phyloP scores from a whole-genome alignment of 176 grass and related monocot species.

The Alloteropsis semialata region DNA sequence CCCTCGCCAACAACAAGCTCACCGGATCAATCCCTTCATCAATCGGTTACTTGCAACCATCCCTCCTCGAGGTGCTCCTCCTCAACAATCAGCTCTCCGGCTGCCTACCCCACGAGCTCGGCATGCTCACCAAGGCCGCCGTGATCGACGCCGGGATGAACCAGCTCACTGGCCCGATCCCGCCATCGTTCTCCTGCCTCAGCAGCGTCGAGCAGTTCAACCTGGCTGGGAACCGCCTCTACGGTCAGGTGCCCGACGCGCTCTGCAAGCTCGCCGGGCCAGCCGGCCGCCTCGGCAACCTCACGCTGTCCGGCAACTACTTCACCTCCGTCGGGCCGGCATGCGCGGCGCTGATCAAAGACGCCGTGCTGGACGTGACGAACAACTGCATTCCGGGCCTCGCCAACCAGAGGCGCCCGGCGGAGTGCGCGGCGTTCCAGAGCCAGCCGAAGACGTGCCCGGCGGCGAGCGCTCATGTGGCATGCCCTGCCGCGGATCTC shows the following conservation, averaged over 20 bases:
- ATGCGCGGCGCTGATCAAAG: constrained; percentile 41
- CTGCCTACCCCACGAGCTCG: constrained; percentile 65
- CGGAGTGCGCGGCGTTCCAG: constrained; percentile 63
- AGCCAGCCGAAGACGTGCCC: constrained; percentile 52
- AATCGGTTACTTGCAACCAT: neutral
- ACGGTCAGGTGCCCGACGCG: constrained; percentile 53
- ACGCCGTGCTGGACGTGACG: constrained; percentile 42
- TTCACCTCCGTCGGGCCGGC: constrained; percentile 53
- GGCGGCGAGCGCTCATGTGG: neutral
- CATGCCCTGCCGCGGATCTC: constrained; percentile 3
- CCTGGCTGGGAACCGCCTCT: constrained; percentile 36
- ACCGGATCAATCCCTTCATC: constrained; percentile 39
- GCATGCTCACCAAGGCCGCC: constrained; percentile 40
- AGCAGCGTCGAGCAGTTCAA: constrained; percentile 66
- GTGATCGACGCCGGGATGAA: constrained; percentile 76
- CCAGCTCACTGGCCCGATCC: constrained; percentile 68
- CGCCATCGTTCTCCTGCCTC: constrained; percentile 59
- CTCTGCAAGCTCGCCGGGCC: constrained; percentile 47
- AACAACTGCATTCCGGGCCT: constrained; percentile 63
- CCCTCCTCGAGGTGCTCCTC: constrained; percentile 52
- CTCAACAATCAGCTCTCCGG: constrained; percentile 71
- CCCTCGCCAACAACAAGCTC: constrained; percentile 67
- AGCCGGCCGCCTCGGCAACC: constrained; percentile 45
- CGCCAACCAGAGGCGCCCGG: constrained; percentile 47
- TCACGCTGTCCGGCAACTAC: constrained; percentile 74